A percentile compares a stretch with the other conserved stretches of the same genome.
These are phyloP conservation scores for Aegilops speltoides DNA, from an alignment of 176 grass and related monocot genomes.

Conservation along the genomic window DNA sequence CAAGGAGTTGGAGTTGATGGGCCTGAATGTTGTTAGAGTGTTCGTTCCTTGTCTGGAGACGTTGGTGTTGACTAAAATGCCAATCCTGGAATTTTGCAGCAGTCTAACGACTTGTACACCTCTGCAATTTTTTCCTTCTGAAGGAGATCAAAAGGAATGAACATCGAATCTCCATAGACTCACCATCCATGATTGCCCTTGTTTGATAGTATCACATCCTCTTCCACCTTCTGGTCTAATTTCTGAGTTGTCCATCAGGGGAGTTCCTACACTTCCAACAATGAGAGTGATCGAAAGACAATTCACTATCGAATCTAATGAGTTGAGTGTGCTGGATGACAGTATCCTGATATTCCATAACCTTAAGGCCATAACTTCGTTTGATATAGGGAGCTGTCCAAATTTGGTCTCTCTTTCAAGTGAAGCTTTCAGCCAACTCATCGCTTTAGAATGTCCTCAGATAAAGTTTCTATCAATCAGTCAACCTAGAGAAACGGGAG, in stretches of 20 bases:
- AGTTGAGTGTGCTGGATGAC: not conserved
- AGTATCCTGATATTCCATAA: constrained; percentile 1
- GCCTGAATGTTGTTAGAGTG: not conserved
- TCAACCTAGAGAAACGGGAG: not conserved
- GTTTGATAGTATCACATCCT: not conserved
- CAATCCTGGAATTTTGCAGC: constrained; percentile 30
- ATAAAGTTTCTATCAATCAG: not conserved
- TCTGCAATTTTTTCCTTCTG: no score
- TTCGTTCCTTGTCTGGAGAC: constrained; percentile 20
- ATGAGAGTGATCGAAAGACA: accelerated
- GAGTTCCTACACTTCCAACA: not conserved
- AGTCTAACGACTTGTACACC: not conserved
- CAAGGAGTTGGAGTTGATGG: constrained; percentile 34
- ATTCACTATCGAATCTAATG: not conserved
- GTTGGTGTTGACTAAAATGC: constrained; percentile 20
- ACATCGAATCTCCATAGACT: not conserved
- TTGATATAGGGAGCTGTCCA: not conserved
- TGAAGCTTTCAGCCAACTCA: not conserved
- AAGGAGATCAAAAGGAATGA: not conserved
- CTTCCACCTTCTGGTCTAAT: not conserved
- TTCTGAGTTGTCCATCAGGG: constrained; percentile 11
- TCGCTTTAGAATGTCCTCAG: not conserved
- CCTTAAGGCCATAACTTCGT: not conserved
- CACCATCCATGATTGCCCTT: constrained; percentile 14
- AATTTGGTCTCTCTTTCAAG: not conserved